A percentile compares a stretch with the other conserved stretches of the same genome.
These are phyloP conservation scores for Phoenix dactylifera DNA, from an alignment of 176 grass and related monocot genomes.

Conservation along the genomic window DNA sequence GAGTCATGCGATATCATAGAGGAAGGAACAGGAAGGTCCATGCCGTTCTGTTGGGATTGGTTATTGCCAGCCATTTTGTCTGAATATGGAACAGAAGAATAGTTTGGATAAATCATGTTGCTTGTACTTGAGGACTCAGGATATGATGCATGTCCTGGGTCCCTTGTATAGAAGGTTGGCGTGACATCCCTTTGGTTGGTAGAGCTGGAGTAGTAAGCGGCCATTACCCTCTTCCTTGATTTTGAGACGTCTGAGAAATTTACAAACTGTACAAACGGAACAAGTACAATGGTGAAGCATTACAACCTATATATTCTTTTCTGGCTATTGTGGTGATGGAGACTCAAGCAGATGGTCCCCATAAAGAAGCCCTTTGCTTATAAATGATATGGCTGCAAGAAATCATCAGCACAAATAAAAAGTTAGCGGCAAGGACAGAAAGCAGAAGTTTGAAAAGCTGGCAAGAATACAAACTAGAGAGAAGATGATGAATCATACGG, in stretches of 20 bases:
- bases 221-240: constrained; percentile 40
- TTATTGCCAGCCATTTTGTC: constrained; percentile 47
- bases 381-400: too few relatives aligned
- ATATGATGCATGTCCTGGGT: constrained; percentile 44
- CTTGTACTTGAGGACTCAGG: constrained; percentile 44
- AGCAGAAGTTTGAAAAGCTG: too few relatives aligned
- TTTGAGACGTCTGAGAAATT: constrained; percentile 13
- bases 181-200: constrained; percentile 49
- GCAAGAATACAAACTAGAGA: too few relatives aligned
- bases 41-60: constrained; percentile 46
- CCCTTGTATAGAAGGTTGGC: constrained; percentile 39
- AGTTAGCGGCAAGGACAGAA: too few relatives aligned
- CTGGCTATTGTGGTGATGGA: too few relatives aligned
- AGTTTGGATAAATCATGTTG: constrained; percentile 63
- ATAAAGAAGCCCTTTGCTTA: too few relatives aligned
- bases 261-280: constrained; percentile 2
- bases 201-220: constrained; percentile 63
- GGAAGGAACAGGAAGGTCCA: constrained; percentile 40
- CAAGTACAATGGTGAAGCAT: constrained; percentile 1
- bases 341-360: too few relatives aligned
- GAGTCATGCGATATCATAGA: constrained; percentile 43
- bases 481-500: too few relatives aligned
- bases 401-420: too few relatives aligned
- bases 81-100: constrained; percentile 47
- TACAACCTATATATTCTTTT: neutral